Conservation (phyloP, 495 filamentous ascomycete genomes). For the Trichoderma orchidacearum region DNA sequence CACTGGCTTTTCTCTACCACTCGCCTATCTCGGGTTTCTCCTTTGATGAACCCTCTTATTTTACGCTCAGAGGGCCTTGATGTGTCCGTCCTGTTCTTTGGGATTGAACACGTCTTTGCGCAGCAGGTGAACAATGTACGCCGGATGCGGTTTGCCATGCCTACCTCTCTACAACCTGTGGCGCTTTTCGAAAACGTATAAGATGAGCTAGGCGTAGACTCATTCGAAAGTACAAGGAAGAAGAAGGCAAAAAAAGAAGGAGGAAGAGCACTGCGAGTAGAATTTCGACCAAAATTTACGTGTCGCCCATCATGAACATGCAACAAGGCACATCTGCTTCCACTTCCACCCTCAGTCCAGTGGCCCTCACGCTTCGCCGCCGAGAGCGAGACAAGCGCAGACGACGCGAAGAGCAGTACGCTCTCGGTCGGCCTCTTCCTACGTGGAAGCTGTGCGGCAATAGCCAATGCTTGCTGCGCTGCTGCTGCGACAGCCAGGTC, state of each 20-base stretch:
- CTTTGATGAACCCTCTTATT: too few relatives aligned
- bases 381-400: neutral
- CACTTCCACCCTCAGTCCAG: neutral
- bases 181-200: neutral
- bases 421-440: neutral
- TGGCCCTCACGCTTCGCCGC: neutral
- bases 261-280: too few relatives aligned
- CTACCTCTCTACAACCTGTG: neutral
- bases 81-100: too few relatives aligned
- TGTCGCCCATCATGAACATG: neutral
- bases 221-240: too few relatives aligned
- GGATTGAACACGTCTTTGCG: too few relatives aligned
- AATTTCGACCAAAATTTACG: too few relatives aligned
- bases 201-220: neutral
- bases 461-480: neutral
- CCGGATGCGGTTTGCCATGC: neutral
- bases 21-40: too few relatives aligned
- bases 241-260: too few relatives aligned
- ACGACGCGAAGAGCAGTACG: neutral
- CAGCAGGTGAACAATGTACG: neutral
- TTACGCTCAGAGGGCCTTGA: too few relatives aligned
- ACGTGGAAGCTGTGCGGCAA: neutral
- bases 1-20: too few relatives aligned
- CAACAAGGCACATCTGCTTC: neutral
- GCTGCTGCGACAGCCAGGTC: neutral